Evolutionary conservation across 2,329 filamentous ascomycete species (phyloP), one percentile per base, ranked within the genome.

Genomic region (Escovopsis sp.): DNA sequence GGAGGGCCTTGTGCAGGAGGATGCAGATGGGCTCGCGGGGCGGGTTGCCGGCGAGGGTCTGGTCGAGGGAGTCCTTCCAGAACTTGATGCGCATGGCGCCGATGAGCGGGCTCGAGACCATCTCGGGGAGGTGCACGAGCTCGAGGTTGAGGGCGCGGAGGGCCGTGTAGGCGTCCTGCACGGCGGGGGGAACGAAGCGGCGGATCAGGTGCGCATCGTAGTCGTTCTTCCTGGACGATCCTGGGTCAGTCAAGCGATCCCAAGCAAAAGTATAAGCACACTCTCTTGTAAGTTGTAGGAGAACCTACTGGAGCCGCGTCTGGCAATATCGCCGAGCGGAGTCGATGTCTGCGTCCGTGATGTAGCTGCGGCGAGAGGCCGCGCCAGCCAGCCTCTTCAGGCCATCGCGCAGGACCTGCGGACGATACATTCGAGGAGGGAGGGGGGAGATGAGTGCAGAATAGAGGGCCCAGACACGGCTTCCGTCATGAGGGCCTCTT

Each of bases 71-170:
- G 47, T 96, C 87, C 34, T 83, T 75, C 83, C 90, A 96, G 64
- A 96, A 96, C 55, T 94, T 84, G 58, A 94, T 79, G 43, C 90
- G 85, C 68, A 96, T 76, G 35, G 78, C 68, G 34, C 85, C 88
- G 41, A 96, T 82, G 4, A 79, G 79, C n/a, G 82, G 75, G 41
- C 81, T 90, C 32, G 83, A 90, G 15, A 90, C 87, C 11, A 82
- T 76, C 58, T 96, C 88, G 38, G 90, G 85, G 42, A 96, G 80
- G 38, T 83, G 74, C 31, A 88, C 83, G 40, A 94, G 72, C 56
- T 94, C 88, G 48, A 96, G 71, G 53, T 98, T 98, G 56, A 98
- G 76, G 34, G 87, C 81, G 43, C 88, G 82, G 39, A 98, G 75
- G 39, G 87, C 85, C 46, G 93, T 72, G 60, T 96, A 94, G 45